Conservation (phyloP, 805 yeast species). For the Starmerella potacharoeniae region DNA sequence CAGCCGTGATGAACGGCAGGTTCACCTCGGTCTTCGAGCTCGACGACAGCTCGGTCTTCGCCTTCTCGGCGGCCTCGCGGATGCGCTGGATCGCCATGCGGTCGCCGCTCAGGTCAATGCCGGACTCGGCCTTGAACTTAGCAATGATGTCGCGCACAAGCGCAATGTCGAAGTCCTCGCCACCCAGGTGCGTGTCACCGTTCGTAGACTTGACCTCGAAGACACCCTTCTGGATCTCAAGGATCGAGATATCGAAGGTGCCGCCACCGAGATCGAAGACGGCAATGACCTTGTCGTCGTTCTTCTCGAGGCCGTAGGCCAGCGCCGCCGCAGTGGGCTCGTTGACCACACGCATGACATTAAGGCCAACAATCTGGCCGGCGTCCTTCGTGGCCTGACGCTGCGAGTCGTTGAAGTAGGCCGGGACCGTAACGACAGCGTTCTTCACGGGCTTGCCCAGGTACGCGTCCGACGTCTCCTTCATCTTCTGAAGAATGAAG, state of each 20-base stretch:
- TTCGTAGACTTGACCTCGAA: slow-evolving; percentile 96
- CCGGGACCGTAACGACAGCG: slow-evolving; percentile 87
- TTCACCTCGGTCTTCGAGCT: slow-evolving; percentile 61
- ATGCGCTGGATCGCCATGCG: slow-evolving; percentile 75
- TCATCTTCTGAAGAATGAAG: slow-evolving; percentile 87
- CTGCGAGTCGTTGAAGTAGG: slow-evolving; percentile 83
- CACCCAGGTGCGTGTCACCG: slow-evolving; percentile 91
- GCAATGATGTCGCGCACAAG: slow-evolving; percentile 74
- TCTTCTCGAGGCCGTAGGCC: slow-evolving; percentile 88
- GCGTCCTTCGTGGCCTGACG: slow-evolving; percentile 95
- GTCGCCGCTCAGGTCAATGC: slow-evolving; percentile 53
- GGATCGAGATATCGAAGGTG: slow-evolving; percentile 92
- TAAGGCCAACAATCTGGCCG: slow-evolving; percentile 91
- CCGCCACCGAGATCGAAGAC: slow-evolving; percentile 98
- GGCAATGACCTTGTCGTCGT: slow-evolving; percentile 74
- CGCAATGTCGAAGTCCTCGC: slow-evolving; percentile 84
- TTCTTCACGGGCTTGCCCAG: slow-evolving; percentile 76
- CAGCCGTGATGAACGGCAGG: slow-evolving; percentile 80
- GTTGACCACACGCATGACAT: slow-evolving; percentile 78
- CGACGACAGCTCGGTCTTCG: slow-evolving; percentile 75
- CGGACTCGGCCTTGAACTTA: slow-evolving; percentile 63
- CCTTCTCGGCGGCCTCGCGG: slow-evolving; percentile 81
- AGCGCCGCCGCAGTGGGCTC: slow-evolving; percentile 92
- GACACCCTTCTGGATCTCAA: slow-evolving; percentile 95
- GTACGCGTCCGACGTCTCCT: slow-evolving; percentile 92